Evolutionary conservation across 2,329 filamentous ascomycete genomes (phyloP).

Genomic region (Thielaviopsis ethacetica): DNA sequence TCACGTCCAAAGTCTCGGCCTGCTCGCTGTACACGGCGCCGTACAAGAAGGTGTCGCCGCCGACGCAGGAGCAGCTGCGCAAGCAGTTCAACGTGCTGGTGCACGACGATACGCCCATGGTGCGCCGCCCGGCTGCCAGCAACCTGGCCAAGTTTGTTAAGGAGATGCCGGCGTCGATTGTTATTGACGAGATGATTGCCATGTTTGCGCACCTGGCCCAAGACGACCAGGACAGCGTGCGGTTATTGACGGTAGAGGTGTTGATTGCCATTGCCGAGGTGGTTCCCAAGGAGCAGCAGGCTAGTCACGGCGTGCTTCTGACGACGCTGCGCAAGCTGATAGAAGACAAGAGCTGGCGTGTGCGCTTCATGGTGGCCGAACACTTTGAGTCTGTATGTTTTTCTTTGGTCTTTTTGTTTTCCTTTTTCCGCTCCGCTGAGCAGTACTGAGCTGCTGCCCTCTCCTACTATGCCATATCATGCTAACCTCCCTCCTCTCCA

Average conservation of each 20-base stretch:
- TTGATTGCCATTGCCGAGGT: constrained; percentile 93
- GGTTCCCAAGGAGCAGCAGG: constrained; percentile 94
- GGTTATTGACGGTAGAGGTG: constrained; percentile 88
- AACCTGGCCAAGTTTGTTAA: constrained; percentile 96
- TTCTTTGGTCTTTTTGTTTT: background rate
- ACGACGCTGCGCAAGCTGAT: constrained; percentile 84
- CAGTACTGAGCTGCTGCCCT: too few relatives aligned
- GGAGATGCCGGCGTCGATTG: constrained; percentile 79
- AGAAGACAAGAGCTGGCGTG: constrained; percentile 98
- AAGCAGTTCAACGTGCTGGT: constrained; percentile 87
- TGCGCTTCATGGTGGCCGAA: constrained; percentile 98
- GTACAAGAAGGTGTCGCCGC: constrained; percentile 76
- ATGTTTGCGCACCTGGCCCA: constrained; percentile 92
- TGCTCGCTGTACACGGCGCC: constrained; percentile 88
- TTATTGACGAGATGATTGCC: constrained; percentile 98
- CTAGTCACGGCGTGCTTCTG: constrained; percentile 83
- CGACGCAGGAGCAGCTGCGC: constrained; percentile 80
- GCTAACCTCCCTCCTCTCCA: background rate
- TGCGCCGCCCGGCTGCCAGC: constrained; percentile 88
- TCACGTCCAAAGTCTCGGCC: constrained; percentile 96
- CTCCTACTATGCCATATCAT: background rate
- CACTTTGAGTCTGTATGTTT: constrained; percentile 76
- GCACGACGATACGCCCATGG: constrained; percentile 98
- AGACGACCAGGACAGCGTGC: constrained; percentile 95
- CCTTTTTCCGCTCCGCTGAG: background rate